phyloP scores from a whole-genome alignment of 306 rosid genomes.

The Chamaecrista fasciculata region DNA sequence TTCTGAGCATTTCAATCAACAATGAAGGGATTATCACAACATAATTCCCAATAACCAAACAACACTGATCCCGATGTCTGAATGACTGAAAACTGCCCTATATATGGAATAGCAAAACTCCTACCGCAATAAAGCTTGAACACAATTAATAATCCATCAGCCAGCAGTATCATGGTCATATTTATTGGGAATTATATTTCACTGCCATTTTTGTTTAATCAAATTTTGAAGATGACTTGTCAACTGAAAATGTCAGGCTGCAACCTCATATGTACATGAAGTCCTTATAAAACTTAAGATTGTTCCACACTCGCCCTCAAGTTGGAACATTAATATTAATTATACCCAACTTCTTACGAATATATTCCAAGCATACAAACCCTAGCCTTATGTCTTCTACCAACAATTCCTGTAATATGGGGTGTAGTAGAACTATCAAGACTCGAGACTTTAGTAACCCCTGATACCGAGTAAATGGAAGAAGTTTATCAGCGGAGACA shows the following conservation, averaged over 20 bases:
- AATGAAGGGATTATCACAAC: neutral
- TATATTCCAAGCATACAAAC: no score
- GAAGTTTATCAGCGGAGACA: no score
- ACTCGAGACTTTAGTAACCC: no score
- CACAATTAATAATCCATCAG: neutral
- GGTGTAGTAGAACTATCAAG: no score
- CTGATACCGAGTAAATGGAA: no score
- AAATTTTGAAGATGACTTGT: neutral
- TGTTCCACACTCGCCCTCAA: no score
- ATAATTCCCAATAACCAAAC: neutral
- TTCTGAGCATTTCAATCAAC: neutral
- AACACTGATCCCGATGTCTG: neutral
- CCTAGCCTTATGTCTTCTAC: no score
- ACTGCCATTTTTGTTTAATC: neutral
- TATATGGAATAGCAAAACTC: neutral
- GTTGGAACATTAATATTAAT: no score
- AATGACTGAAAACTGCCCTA: neutral
- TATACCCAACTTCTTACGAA: no score
- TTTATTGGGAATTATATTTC: slow-evolving; percentile 5
- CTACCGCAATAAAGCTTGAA: neutral
- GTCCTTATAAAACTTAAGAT: no score
- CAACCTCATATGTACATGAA: slow-evolving; percentile 11
- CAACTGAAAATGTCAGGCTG: neutral
- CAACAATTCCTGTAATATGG: no score
- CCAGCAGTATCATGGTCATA: neutral